These are phyloP conservation scores for Scheffersomyces ergatensis DNA, from an alignment of 805 yeast species.

Conservation along the genomic window DNA sequence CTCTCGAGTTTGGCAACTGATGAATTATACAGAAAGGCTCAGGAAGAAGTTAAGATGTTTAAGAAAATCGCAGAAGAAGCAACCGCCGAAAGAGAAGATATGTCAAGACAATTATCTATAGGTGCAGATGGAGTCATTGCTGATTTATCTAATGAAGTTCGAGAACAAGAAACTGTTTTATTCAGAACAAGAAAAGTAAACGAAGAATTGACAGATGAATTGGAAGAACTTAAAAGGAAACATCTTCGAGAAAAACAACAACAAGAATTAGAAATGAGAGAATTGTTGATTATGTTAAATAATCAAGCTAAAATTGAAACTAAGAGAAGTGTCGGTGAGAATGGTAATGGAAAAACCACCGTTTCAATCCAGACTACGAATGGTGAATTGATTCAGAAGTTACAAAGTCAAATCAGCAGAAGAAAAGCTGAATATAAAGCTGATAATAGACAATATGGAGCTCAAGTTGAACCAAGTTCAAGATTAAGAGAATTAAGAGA, in stretches of 20 bases:
- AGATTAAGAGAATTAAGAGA: conserved; percentile 72
- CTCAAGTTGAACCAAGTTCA: conserved; percentile 71
- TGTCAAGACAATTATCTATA: conserved; percentile 62
- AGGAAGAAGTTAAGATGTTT: conserved; percentile 51
- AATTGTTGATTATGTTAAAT: conserved; percentile 62
- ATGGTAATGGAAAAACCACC: conserved; percentile 31
- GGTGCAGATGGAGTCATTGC: conserved; percentile 77
- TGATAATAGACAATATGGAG: conserved; percentile 46
- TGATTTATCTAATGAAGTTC: conserved; percentile 56
- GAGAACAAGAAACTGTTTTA: conserved; percentile 61
- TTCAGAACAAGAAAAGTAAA: conserved; percentile 59
- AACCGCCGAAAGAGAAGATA: conserved; percentile 56
- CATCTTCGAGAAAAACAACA: conserved; percentile 66
- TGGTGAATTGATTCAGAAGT: conserved; percentile 35
- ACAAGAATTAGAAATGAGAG: conserved; percentile 75
- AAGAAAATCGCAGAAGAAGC: conserved; percentile 53
- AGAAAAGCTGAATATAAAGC: conserved; percentile 46
- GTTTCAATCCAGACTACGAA: conserved; percentile 31
- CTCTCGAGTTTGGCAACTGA: conserved; percentile 77
- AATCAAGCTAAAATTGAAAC: conserved; percentile 34
- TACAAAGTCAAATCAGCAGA: conserved; percentile 45
- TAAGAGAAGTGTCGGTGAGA: conserved; percentile 21
- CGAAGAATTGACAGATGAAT: conserved; percentile 56
- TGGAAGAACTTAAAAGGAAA: conserved; percentile 61
- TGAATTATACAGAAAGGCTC: conserved; percentile 76